phyloP scores from a whole-genome alignment of 2,329 filamentous ascomycete genomes.

The Xylaria hypoxylon region DNA sequence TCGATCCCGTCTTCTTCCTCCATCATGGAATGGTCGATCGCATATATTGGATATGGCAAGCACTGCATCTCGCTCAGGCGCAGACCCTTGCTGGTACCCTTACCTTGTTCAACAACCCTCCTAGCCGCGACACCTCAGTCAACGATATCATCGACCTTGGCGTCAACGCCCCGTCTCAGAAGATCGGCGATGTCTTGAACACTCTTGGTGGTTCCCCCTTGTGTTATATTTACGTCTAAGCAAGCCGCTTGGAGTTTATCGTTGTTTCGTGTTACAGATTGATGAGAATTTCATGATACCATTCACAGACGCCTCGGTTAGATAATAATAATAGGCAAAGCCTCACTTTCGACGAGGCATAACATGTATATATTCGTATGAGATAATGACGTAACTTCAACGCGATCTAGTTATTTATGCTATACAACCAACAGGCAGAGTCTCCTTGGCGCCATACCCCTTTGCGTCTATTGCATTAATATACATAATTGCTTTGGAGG shows the following conservation, averaged over 20 bases:
- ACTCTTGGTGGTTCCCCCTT: slow-evolving; percentile 29
- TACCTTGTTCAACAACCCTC: slow-evolving; percentile 45
- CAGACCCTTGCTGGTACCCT: slow-evolving; percentile 44
- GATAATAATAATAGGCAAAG: neutral
- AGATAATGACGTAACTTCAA: neutral
- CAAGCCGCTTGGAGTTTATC: neutral
- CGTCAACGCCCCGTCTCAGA: slow-evolving; percentile 13
- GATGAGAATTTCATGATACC: slow-evolving; percentile 23
- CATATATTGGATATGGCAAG: slow-evolving; percentile 48
- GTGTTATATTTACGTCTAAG: slow-evolving; percentile 34
- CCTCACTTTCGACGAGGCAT: neutral
- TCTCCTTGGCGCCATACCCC: too few relatives aligned
- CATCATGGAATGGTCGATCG: slow-evolving; percentile 47
- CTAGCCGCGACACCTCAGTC: slow-evolving; percentile 44
- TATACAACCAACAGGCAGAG: neutral
- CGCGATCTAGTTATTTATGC: neutral
- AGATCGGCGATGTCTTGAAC: slow-evolving; percentile 21
- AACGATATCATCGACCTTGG: slow-evolving; percentile 45
- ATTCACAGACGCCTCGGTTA: neutral
- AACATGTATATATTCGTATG: neutral
- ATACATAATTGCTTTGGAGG: neutral
- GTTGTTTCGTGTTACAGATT: neutral
- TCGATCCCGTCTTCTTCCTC: slow-evolving; percentile 46
- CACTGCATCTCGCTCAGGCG: slow-evolving; percentile 34
- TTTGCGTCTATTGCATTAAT: too few relatives aligned